Evolutionary conservation across 2,329 filamentous ascomycete species (phyloP).

Genomic region (Microsporum ferrugineum): DNA sequence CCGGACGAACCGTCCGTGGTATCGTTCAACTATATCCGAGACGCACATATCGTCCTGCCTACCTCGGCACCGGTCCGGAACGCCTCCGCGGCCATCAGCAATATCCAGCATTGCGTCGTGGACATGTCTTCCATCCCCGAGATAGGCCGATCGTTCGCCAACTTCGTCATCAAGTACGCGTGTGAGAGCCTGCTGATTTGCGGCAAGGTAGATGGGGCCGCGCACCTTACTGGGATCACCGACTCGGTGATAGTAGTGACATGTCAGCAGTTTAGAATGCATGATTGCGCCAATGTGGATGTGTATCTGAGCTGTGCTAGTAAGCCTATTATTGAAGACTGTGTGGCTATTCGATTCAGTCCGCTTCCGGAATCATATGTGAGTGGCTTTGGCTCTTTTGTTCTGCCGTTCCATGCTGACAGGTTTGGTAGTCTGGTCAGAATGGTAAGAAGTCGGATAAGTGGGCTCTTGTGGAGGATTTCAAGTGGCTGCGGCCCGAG

Average conservation of each 20-base stretch:
- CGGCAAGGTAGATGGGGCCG: slow-evolving; percentile 65
- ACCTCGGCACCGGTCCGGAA: slow-evolving; percentile 58
- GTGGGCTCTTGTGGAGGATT: slow-evolving; percentile 90
- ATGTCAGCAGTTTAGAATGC: slow-evolving; percentile 83
- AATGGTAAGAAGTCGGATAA: not conserved
- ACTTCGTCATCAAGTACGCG: slow-evolving; percentile 58
- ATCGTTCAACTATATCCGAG: slow-evolving; percentile 53
- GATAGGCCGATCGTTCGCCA: slow-evolving; percentile 55
- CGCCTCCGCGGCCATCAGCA: slow-evolving; percentile 60
- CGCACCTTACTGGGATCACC: slow-evolving; percentile 66
- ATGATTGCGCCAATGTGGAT: slow-evolving; percentile 69
- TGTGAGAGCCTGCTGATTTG: slow-evolving; percentile 61
- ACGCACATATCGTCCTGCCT: slow-evolving; percentile 67
- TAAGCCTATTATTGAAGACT: slow-evolving; percentile 90
- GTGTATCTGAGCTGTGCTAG: slow-evolving; percentile 74
- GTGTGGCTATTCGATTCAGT: slow-evolving; percentile 64
- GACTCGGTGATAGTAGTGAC: slow-evolving; percentile 66
- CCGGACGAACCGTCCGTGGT: slow-evolving; percentile 39
- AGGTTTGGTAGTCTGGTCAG: slow-evolving; percentile 6
- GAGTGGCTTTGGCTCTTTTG: slow-evolving; percentile 27
- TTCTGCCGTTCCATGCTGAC: not conserved
- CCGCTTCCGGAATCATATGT: slow-evolving; percentile 60
- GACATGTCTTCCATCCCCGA: slow-evolving; percentile 61
- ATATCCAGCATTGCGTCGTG: slow-evolving; percentile 59
- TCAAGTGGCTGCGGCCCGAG: slow-evolving; percentile 86